Evolutionary conservation across 345 rosid species (phyloP).

Genomic region (Cochlearia excelsa): DNA sequence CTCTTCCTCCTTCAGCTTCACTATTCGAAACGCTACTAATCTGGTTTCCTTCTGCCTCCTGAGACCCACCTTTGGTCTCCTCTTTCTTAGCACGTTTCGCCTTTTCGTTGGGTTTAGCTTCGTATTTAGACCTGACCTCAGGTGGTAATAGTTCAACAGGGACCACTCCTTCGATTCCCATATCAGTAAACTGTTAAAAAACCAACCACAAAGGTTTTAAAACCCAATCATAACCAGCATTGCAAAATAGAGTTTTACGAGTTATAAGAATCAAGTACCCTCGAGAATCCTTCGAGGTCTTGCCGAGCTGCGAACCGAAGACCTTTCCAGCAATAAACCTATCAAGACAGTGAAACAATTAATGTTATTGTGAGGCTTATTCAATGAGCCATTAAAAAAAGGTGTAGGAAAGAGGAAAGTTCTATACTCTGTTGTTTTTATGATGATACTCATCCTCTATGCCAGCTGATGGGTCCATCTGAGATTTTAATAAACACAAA

Average conservation of each 20-base stretch:
- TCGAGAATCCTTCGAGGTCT: conserved; percentile 94
- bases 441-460: conserved; percentile 95
- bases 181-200: conserved; percentile 77
- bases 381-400: conserved; percentile 11
- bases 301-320: conserved; percentile 88
- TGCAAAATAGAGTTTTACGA: conserved; percentile 10
- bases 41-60: conserved; percentile 68
- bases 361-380: background rate
- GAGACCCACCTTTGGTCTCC: conserved; percentile 53
- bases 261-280: conserved; percentile 39
- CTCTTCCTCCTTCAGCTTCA: conserved; percentile 63
- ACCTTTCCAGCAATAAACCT: conserved; percentile 99
- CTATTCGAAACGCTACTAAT: conserved; percentile 47
- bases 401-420: conserved; percentile 1
- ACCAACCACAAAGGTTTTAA: background rate
- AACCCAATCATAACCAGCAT: conserved; percentile 16
- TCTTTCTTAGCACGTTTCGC: conserved; percentile 91
- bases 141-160: conserved; percentile 81
- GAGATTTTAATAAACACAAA: conserved; percentile 23
- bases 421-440: conserved; percentile 70
- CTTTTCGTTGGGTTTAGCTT: conserved; percentile 79
- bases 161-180: conserved; percentile 95
- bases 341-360: conserved; percentile 24
- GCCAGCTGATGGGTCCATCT: conserved; percentile 96
- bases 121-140: conserved; percentile 74